phyloP scores from a whole-genome alignment of 805 yeast genomes.

The Kodamaea jinghongensis region DNA sequence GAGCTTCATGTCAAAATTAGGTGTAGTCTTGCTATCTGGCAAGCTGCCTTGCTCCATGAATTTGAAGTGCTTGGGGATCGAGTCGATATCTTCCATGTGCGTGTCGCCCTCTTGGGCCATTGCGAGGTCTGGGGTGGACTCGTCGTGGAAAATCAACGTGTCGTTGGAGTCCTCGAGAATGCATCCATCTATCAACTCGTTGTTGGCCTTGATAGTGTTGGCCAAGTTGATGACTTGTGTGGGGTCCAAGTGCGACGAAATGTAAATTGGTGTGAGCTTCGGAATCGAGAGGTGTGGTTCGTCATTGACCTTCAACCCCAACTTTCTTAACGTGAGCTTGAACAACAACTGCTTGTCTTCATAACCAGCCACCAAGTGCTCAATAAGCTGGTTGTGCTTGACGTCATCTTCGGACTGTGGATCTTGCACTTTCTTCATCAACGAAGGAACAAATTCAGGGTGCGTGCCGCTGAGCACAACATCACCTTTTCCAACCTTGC shows the following conservation, averaged over 20 bases:
- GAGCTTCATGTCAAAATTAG: slow-evolving; percentile 63
- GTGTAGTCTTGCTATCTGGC: slow-evolving; percentile 58
- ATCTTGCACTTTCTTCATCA: slow-evolving; percentile 38
- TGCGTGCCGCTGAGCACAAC: slow-evolving; percentile 83
- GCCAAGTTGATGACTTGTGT: slow-evolving; percentile 33
- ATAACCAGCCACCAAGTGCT: slow-evolving; percentile 27
- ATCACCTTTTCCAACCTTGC: slow-evolving; percentile 69
- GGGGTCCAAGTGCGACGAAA: slow-evolving; percentile 42
- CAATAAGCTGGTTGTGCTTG: slow-evolving; percentile 10
- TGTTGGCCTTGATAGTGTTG: slow-evolving; percentile 37
- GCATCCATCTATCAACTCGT: slow-evolving; percentile 28
- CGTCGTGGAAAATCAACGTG: slow-evolving; percentile 49
- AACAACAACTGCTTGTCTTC: slow-evolving; percentile 54
- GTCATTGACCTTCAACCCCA: slow-evolving; percentile 70
- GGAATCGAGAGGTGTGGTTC: slow-evolving; percentile 51
- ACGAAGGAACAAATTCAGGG: slow-evolving; percentile 74
- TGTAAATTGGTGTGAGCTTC: slow-evolving; percentile 60
- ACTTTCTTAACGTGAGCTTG: slow-evolving; percentile 49
- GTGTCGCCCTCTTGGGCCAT: slow-evolving; percentile 13
- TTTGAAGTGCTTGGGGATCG: slow-evolving; percentile 53
- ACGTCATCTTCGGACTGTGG: slow-evolving; percentile 15
- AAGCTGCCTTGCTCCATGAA: slow-evolving; percentile 38
- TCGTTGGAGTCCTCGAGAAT: slow-evolving; percentile 54
- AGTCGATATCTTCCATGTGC: slow-evolving; percentile 49
- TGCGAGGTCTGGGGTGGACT: slow-evolving; percentile 28